Evolutionary conservation across 805 yeast species (phyloP).

Genomic region (Jamesozyma jinghongensis): DNA sequence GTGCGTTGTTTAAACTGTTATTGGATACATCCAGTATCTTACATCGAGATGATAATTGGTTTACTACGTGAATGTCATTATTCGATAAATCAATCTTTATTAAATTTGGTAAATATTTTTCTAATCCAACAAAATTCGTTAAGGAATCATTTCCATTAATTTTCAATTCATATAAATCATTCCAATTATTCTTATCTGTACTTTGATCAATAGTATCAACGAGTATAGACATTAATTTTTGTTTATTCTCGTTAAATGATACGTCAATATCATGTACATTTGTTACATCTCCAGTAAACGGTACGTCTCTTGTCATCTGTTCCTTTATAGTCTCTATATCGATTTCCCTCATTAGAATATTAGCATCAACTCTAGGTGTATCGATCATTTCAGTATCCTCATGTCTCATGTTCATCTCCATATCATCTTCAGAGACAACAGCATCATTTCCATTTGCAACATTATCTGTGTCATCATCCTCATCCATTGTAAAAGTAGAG

Average conservation of each 20-base stretch:
- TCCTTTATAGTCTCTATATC: not conserved
- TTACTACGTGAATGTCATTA: constrained; percentile 17
- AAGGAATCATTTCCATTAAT: constrained; percentile 6
- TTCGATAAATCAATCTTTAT: constrained; percentile 11
- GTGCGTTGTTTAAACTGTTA: constrained; percentile 13
- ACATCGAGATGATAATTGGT: constrained; percentile 10
- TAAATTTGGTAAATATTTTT: constrained; percentile 19
- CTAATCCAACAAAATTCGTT: constrained; percentile 15
- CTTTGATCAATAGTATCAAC: constrained; percentile 11
- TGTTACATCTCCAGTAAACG: constrained; percentile 10
- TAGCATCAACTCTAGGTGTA: constrained; percentile 19
- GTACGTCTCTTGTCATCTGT: not conserved
- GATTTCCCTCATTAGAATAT: constrained; percentile 6
- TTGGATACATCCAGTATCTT: constrained; percentile 9
- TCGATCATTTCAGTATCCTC: constrained; percentile 21
- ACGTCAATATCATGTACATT: constrained; percentile 15
- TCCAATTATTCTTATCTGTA: constrained; percentile 8
- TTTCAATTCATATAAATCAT: constrained; percentile 8
- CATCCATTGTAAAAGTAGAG: constrained; percentile 3
- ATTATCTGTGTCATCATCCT: not conserved
- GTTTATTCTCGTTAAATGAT: constrained; percentile 17
- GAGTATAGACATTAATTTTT: constrained; percentile 18
- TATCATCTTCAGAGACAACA: constrained; percentile 9
- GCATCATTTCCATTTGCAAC: not conserved
- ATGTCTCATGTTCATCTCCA: not conserved